phyloP scores from a whole-genome alignment of 768 basidiomycete genomes.

The Boletus edulis region DNA sequence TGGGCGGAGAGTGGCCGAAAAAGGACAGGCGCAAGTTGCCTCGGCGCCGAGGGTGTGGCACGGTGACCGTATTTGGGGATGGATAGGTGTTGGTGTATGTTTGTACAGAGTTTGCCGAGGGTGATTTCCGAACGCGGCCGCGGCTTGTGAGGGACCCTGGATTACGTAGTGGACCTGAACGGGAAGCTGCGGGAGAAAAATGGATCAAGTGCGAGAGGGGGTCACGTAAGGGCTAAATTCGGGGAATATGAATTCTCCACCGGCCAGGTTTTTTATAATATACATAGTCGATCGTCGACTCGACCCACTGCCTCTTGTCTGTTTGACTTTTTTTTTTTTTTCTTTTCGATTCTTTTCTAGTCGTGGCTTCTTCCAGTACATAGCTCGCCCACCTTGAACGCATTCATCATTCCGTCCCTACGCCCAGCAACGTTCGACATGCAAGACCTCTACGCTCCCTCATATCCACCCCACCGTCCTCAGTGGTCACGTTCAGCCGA shows the following conservation, averaged over 20 bases:
- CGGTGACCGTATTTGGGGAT: constrained; percentile 18
- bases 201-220: constrained; percentile 25
- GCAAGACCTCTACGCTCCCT: constrained; percentile 48
- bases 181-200: constrained; percentile 32
- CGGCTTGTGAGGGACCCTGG: constrained; percentile 33
- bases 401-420: constrained; percentile 38
- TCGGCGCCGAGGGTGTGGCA: constrained; percentile 43
- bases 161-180: constrained; percentile 31
- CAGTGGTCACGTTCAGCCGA: constrained; percentile 33
- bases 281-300: constrained; percentile 35
- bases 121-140: constrained; percentile 41
- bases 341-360: constrained; percentile 11
- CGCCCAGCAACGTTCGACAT: constrained; percentile 41
- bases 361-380: constrained; percentile 31
- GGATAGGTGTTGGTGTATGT: constrained; percentile 19
- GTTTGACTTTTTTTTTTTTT: constrained; percentile 25
- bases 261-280: constrained; percentile 37
- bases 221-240: constrained; percentile 37
- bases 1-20: constrained; percentile 32
- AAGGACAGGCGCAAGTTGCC: constrained; percentile 30
- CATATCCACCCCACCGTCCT: constrained; percentile 37
- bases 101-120: constrained; percentile 33
- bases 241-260: constrained; percentile 40
- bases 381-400: constrained; percentile 30
- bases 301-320: constrained; percentile 26